A percentile compares a stretch with the other conserved stretches of the same genome.
phyloP scores from a whole-genome alignment of 2,329 filamentous ascomycete genomes.

The Hymenoscyphus salicellus region DNA sequence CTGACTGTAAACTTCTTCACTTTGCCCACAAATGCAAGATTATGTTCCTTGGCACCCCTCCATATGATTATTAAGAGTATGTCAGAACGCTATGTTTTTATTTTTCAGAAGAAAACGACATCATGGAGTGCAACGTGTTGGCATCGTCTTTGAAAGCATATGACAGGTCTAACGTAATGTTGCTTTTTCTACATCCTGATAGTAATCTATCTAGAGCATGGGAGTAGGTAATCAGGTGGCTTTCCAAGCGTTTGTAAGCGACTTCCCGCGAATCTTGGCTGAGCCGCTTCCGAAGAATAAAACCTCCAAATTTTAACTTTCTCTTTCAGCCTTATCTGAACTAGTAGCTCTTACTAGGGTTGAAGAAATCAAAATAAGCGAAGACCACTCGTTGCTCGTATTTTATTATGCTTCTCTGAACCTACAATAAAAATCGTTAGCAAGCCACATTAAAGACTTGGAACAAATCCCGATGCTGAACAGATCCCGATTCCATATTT shows the following conservation, averaged over 20 bases:
- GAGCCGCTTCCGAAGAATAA: background rate
- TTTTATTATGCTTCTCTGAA: too few relatives aligned
- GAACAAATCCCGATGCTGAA: background rate
- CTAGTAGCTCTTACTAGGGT: background rate
- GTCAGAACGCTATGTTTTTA: background rate
- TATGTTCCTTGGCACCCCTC: background rate
- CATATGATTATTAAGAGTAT: slow-evolving; percentile 2
- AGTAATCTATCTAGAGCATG: background rate
- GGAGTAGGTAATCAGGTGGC: background rate
- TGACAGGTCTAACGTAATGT: slow-evolving; percentile 1
- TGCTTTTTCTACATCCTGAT: background rate
- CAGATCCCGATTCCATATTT: too few relatives aligned
- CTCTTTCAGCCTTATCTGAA: background rate
- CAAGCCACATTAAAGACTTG: background rate
- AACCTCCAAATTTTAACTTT: background rate
- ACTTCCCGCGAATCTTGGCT: background rate
- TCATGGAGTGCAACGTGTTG: background rate
- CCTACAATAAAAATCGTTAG: background rate
- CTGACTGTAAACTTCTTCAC: background rate
- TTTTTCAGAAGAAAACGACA: background rate
- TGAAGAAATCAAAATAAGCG: background rate
- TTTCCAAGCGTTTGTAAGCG: background rate
- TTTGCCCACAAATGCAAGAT: background rate
- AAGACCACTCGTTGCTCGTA: background rate
- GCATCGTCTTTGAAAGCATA: background rate